These are phyloP conservation scores for Thalassiosira allenii DNA, from an alignment of 352 stramenopile species.

Conservation along the genomic window DNA sequence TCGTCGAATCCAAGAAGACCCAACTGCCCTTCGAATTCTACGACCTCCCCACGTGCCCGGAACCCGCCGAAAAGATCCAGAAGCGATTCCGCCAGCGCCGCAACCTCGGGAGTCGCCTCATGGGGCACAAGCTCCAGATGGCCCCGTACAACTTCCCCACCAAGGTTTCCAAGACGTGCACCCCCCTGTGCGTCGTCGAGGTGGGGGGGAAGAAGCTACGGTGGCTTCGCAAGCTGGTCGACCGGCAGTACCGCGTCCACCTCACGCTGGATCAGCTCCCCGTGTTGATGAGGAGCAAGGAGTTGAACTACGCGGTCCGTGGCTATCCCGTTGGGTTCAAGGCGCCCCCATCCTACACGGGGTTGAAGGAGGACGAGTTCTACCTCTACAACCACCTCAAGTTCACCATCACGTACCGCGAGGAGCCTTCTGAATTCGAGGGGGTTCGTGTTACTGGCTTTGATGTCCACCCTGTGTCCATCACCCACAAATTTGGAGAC, in stretches of 20 bases:
- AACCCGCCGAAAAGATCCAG: slow-evolving; percentile 62
- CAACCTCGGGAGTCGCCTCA: slow-evolving; percentile 79
- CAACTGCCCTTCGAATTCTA: slow-evolving; percentile 99
- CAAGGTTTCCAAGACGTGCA: slow-evolving; percentile 60
- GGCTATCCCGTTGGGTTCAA: slow-evolving; percentile 92
- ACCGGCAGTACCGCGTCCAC: slow-evolving; percentile 86
- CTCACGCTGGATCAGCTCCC: slow-evolving; percentile 87
- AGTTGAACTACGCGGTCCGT: slow-evolving; percentile 84
- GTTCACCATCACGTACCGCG: slow-evolving; percentile 93
- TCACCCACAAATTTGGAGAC: slow-evolving; percentile 89
- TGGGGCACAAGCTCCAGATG: slow-evolving; percentile 75
- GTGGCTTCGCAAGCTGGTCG: slow-evolving; percentile 74
- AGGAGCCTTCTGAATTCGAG: slow-evolving; percentile 72
- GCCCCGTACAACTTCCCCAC: slow-evolving; percentile 70
- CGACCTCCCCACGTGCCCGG: slow-evolving; percentile 92
- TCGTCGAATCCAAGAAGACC: slow-evolving; percentile 98
- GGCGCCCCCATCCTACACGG: slow-evolving; percentile 81
- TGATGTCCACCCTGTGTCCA: slow-evolving; percentile 95
- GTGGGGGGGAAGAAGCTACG: slow-evolving; percentile 67
- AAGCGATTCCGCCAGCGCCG: slow-evolving; percentile 68
- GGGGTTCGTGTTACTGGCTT: slow-evolving; percentile 93
- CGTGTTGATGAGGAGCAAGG: slow-evolving; percentile 80
- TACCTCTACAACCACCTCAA: slow-evolving; percentile 98
- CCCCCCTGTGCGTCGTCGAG: slow-evolving; percentile 68
- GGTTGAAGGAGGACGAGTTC: slow-evolving; percentile 88